These are phyloP conservation scores for Usnea hakonensis DNA, from an alignment of 495 filamentous ascomycete genomes.

Conservation along the genomic window DNA sequence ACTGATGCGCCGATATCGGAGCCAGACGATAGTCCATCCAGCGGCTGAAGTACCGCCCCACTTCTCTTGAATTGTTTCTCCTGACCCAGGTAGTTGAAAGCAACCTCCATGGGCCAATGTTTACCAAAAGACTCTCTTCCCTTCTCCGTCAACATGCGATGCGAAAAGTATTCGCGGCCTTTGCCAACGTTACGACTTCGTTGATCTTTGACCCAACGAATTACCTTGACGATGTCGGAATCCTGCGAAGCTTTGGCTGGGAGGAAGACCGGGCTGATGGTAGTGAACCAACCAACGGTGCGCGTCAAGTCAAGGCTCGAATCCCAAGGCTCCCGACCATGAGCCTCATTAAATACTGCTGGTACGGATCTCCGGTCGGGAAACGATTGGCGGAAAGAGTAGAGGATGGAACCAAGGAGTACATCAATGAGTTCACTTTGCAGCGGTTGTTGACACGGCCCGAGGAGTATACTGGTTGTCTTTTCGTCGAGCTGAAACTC, in stretches of 20 bases:
- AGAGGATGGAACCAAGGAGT: conserved; percentile 43
- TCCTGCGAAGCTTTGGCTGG: conserved; percentile 29
- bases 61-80: conserved; percentile 54
- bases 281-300: conserved; percentile 59
- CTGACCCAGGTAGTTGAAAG: conserved; percentile 64
- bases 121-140: conserved; percentile 35
- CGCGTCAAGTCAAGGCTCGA: conserved; percentile 46
- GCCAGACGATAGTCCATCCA: conserved; percentile 36
- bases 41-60: conserved; percentile 53
- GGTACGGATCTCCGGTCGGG: conserved; percentile 44
- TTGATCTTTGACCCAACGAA: conserved; percentile 43
- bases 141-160: conserved; percentile 41
- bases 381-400: conserved; percentile 44
- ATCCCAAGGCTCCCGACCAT: conserved; percentile 49
- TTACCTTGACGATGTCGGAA: conserved; percentile 33
- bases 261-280: conserved; percentile 43
- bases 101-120: conserved; percentile 59
- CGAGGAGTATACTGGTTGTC: conserved; percentile 37
- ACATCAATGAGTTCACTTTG: conserved; percentile 48
- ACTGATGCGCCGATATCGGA: conserved; percentile 50
- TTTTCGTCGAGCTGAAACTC: conserved; percentile 39
- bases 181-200: conserved; percentile 39
- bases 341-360: conserved; percentile 49
- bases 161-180: conserved; percentile 44
- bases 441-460: conserved; percentile 40